Base-by-base conservation (phyloP, 495 filamentous ascomycete species). In the Talaromyces liani region DNA sequence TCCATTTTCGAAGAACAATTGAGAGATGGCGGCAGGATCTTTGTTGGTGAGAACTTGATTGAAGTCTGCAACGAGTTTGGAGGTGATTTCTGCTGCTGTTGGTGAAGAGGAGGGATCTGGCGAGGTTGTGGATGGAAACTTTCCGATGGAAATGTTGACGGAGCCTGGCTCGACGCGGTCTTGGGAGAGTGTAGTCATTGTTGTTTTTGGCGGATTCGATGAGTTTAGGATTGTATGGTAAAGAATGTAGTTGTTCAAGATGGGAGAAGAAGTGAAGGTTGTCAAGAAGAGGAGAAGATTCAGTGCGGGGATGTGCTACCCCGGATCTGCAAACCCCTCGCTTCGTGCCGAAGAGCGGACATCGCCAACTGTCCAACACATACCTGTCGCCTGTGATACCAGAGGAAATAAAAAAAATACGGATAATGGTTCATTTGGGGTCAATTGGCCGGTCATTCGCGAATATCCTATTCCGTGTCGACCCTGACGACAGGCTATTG, bases 121-220 rank as follows among this genome's bases (percentile, higher is more conserved):
- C 0, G 24, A 14, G 22, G 27, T 34, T 14, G 29, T 22, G n/a
- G 60, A 22, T 18, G 60, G 60, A 53, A 78, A 72, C 33, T 66
- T 62, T 4, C 74, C 76, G 2, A 73, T 56, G 3, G 77, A 72
- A 59, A 85, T 73, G 62, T 84, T 82, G 67, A 77, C 65, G 4
- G 87, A 89, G 34, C 87, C 87, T 1, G 85, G 81, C 65, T 84
- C 86, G 39, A 81, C 70, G 53, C 83, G 79, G 61, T 87, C 77
- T 67, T 78, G 76, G 22, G 85, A 85, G n/a, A 73, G 76, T 1
- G 56, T 16, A 18, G 60, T 9, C 41, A 62, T 18, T 53, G 24
- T 36, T 2, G 18, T 6, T 20, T 36, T 12, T 41, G 14, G 4
- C 36, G 14, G 36, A 41, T 14, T 41, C 0, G 36, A 16, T 41